Evolutionary conservation across 202 grass and related monocot genomes (phyloP), one percentile per base, ranked within the genome.

Genomic region (Hordeum pubiflorum): DNA sequence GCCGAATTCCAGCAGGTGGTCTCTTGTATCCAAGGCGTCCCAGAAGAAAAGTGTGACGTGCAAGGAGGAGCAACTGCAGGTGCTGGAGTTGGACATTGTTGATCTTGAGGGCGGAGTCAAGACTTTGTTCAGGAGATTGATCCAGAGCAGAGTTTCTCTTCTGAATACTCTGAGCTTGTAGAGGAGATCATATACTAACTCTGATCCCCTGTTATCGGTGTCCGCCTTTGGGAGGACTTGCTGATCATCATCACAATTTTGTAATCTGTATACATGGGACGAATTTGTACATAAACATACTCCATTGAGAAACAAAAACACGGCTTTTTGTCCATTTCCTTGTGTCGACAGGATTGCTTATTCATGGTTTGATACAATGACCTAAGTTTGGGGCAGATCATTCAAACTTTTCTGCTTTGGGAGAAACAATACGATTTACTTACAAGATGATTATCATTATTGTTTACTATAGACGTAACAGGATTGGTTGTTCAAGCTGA

Each of bases 141-240:
- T 94, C 69, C 91, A 82, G 63, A 84, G 84, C 67, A 82, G 83
- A 78, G 86, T 85, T 2, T 87, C 88, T 52, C 59, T 91, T 69
- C 63, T 91, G 3, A 94, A 94, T 46, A 20, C 72, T 57, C 84
- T 87, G 23, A 89, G 72, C 65, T 83, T 77, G 17, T 91, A 85
- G 70, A 80, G n/a, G 18, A 15, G 23, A 13, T 62, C 18, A 55
- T 2, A 24, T 24, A 39, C 18, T 15, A 52, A 46, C 26, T 66
- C 56, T 59, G 13, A 12, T 44, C 26, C 41, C 21, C 0, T 65
- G 58, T 74, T 58, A 37, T 83, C 40, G 0, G 71, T 46, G 0
- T 76, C 81, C 6, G 1, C 20, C 4, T 75, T 76, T 65, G 58
- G 75, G 7, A 83, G 58, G 81, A 17, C 29, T 26, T 20, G 81